Evolutionary conservation across 139 green algal genomes (phyloP).

Genomic region (Chlorella sp.): DNA sequence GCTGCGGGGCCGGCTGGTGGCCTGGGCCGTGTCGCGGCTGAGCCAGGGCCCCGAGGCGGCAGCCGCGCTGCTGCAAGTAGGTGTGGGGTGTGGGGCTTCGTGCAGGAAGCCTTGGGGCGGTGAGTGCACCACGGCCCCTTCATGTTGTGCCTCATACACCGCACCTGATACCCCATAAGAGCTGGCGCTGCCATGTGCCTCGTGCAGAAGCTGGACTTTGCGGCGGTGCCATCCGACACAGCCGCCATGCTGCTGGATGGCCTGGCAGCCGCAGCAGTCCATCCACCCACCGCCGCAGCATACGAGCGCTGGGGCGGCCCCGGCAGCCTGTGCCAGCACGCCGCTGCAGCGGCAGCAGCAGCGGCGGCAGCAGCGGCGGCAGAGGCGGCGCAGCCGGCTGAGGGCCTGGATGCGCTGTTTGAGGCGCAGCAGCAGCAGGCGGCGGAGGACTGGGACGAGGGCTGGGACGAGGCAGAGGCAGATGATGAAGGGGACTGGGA

Average conservation of each 20-base stretch:
- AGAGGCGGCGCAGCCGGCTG: background rate
- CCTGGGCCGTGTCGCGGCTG: background rate
- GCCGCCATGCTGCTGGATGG: conserved; percentile 14
- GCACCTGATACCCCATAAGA: too few relatives aligned
- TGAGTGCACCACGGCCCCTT: too few relatives aligned
- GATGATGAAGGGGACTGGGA: background rate
- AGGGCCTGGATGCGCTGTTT: background rate
- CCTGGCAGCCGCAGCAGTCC: background rate
- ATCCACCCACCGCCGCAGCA: background rate
- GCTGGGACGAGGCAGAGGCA: background rate
- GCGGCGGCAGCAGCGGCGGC: background rate
- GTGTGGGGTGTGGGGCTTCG: too few relatives aligned
- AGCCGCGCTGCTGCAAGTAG: background rate
- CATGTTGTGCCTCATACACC: too few relatives aligned
- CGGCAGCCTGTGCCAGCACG: background rate
- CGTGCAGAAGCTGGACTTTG: background rate
- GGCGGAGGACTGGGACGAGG: conserved; percentile 1
- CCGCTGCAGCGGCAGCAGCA: background rate
- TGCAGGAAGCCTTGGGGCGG: too few relatives aligned
- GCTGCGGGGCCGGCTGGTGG: background rate
- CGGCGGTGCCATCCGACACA: background rate
- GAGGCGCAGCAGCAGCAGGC: conserved; percentile 9
- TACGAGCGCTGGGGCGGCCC: background rate
- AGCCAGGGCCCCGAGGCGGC: background rate
- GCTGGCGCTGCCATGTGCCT: too few relatives aligned